These are phyloP conservation scores for Plenodomus biglobosus DNA, from an alignment of 2,329 filamentous ascomycete genomes.

Conservation along the genomic window DNA sequence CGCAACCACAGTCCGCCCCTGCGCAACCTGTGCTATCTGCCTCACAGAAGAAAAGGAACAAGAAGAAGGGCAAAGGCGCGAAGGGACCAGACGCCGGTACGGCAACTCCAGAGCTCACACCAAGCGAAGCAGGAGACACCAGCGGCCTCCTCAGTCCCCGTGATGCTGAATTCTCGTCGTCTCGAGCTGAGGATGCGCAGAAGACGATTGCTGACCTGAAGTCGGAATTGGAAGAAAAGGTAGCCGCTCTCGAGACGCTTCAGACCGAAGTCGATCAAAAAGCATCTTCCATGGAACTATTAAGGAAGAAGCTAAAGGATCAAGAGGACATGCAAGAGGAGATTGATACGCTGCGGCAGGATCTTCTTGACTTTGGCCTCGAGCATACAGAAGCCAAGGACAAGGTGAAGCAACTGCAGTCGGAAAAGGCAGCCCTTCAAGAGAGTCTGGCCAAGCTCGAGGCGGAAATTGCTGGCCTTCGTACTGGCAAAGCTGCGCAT, in stretches of 20 bases:
- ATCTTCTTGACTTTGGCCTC: conserved; percentile 75
- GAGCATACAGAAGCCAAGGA: conserved; percentile 84
- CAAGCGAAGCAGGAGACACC: conserved; percentile 43
- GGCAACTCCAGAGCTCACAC: conserved; percentile 37
- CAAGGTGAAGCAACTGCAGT: conserved; percentile 67
- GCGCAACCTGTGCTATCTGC: conserved; percentile 35
- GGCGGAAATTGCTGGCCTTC: conserved; percentile 65
- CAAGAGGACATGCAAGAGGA: conserved; percentile 79
- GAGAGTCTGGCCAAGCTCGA: conserved; percentile 68
- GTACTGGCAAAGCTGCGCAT: conserved; percentile 50
- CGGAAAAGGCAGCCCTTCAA: conserved; percentile 68
- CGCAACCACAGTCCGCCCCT: conserved; percentile 20
- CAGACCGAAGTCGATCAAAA: conserved; percentile 52
- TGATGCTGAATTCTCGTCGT: conserved; percentile 48
- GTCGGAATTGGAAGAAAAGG: conserved; percentile 41
- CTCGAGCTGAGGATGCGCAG: conserved; percentile 33
- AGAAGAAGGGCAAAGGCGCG: conserved; percentile 81
- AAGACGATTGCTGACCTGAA: conserved; percentile 35
- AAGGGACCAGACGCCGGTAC: conserved; percentile 45
- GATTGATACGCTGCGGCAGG: conserved; percentile 79
- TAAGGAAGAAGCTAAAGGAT: conserved; percentile 72
- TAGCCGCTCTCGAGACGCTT: conserved; percentile 34
- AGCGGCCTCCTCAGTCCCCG: conserved; percentile 38
- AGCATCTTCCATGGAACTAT: conserved; percentile 69
- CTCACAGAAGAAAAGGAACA: conserved; percentile 74